phyloP scores from a whole-genome alignment of 805 yeast species.

The Blastobotrys americana region DNA sequence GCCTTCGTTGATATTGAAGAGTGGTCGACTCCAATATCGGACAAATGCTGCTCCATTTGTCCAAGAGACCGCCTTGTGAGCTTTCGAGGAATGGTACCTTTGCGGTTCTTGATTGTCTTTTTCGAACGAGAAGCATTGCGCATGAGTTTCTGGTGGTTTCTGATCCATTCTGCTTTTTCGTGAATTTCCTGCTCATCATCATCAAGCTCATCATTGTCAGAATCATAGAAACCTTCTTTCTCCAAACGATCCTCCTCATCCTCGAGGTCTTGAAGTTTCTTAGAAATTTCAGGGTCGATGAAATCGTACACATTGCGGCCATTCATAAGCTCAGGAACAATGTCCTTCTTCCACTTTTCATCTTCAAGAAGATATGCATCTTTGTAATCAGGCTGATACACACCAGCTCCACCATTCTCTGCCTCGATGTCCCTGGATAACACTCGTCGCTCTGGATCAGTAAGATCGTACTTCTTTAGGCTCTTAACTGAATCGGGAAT shows the following conservation, averaged over 20 bases:
- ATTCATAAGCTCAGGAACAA: slow-evolving; percentile 92
- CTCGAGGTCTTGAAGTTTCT: slow-evolving; percentile 89
- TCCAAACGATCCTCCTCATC: slow-evolving; percentile 95
- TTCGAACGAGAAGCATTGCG: slow-evolving; percentile 78
- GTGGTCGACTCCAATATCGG: slow-evolving; percentile 83
- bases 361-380: slow-evolving; percentile 89
- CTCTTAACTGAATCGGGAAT: slow-evolving; percentile 70
- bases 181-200: slow-evolving; percentile 62
- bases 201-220: slow-evolving; percentile 57
- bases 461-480: slow-evolving; percentile 60
- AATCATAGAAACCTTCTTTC: slow-evolving; percentile 89
- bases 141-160: slow-evolving; percentile 93
- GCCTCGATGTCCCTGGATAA: slow-evolving; percentile 86
- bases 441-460: slow-evolving; percentile 74
- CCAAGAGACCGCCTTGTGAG: slow-evolving; percentile 55
- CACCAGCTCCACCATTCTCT: slow-evolving; percentile 99
- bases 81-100: slow-evolving; percentile 83
- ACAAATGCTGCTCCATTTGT: slow-evolving; percentile 85
- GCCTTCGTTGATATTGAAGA: slow-evolving; percentile 51
- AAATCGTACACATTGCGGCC: slow-evolving; percentile 97
- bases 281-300: slow-evolving; percentile 91
- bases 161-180: slow-evolving; percentile 90
- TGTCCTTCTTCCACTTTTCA: slow-evolving; percentile 96
- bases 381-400: slow-evolving; percentile 84
- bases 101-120: slow-evolving; percentile 78